Percentiles rank a stretch among this genome's conserved stretches.
Conservation (phyloP, 2,329 filamentous ascomycete species). For the Fusarium pininemorale region DNA sequence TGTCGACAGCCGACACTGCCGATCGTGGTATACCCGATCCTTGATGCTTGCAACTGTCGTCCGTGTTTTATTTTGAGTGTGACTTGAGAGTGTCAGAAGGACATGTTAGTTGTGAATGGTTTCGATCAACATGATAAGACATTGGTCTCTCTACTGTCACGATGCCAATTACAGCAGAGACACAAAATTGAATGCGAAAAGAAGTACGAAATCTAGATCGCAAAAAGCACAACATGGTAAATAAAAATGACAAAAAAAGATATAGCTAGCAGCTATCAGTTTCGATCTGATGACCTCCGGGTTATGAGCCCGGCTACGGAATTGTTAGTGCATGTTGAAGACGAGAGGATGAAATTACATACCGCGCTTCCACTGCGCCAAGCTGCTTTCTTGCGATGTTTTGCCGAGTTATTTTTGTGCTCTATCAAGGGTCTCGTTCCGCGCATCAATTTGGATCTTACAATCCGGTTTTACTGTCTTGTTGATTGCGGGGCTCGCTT, state of each 20-base stretch:
- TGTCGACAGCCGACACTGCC: neutral
- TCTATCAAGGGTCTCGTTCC: neutral
- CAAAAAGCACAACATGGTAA: neutral
- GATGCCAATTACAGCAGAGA: neutral
- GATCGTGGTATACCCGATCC: neutral
- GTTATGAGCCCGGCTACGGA: slow-evolving; percentile 31
- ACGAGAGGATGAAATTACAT: neutral
- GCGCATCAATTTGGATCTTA: neutral
- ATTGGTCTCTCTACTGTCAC: too few species aligned
- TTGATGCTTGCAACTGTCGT: neutral
- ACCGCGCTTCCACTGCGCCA: slow-evolving; percentile 30
- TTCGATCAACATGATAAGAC: accelerated
- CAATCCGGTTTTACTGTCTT: too few species aligned
- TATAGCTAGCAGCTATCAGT: slow-evolving; percentile 20
- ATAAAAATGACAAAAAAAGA: neutral
- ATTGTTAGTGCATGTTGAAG: neutral
- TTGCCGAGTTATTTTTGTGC: neutral
- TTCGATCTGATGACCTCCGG: slow-evolving; percentile 28
- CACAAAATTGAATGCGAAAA: too few species aligned
- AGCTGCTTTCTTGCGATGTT: slow-evolving; percentile 22
- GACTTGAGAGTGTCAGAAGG: neutral
- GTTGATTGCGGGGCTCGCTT: neutral
- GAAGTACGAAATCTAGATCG: neutral
- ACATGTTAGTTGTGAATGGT: accelerated
- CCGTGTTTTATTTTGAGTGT: accelerated